Evolutionary conservation across 306 rosid genomes (phyloP), one percentile per base, ranked within the genome.

Genomic region (Acacia melanoxylon): DNA sequence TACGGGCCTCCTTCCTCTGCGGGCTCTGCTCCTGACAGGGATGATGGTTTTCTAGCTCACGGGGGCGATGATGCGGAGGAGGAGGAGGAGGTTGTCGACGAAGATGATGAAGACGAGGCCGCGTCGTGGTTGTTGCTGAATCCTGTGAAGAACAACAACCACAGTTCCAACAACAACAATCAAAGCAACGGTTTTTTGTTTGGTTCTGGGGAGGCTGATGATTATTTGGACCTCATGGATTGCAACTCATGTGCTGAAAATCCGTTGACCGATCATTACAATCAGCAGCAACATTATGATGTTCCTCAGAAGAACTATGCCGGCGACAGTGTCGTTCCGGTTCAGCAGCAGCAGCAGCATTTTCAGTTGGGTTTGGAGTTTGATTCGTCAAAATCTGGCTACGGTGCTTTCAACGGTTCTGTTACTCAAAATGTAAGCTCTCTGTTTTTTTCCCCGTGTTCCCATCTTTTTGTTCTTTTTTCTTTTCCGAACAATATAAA

Each of bases 81-180:
- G 11, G 94, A 89, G 9, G 90, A 87, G 3, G 88, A 81, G 1
- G 78, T 51, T 3, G 69, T 75, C 19, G 91, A 88, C 4, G 88
- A 85, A 0, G 91, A 89, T 5, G 98, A 89, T 20, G 97, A 93
- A 61, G 87, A 87, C 15, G 98, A 92, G 76, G 93, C 98, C 2
- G 96, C 98, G 4, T 93, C 99, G 0, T 95, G 99, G 99, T 72
- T 95, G 86, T 56, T 95, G 85, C 76, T 89, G 75, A 92, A 94
- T 76, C 95, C 98, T 5, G 22, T 72, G 33, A 91, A 88, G 81
- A 83, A 66, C 24, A 78, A 44, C 40, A 85, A 68, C 31, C 76
- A 42, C 40, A 85, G 51, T n/a, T n/a, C 27, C 48, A 54, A 66
- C 44, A 78, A 70, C 48, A 82, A 76, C n/a, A 76, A 79, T 66